A percentile compares a stretch with the other conserved stretches of the same genome.
These are phyloP conservation scores for Staphylotrichum longicolle DNA, from an alignment of 495 filamentous ascomycete genomes.

Conservation along the genomic window DNA sequence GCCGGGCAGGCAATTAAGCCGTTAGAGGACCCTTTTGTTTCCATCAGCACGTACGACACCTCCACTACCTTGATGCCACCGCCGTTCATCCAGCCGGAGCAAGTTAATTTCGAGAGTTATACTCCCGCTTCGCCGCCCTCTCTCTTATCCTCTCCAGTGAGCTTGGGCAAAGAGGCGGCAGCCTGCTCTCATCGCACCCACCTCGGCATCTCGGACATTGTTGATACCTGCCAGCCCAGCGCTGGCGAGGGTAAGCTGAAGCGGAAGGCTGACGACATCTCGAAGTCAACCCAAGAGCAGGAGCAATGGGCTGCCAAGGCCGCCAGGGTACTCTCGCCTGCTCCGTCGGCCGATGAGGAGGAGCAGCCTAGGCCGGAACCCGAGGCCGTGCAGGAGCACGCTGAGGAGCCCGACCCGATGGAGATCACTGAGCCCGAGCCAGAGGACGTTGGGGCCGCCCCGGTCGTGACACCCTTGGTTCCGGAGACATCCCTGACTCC, in stretches of 20 bases:
- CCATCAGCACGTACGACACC: no score
- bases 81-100: no score
- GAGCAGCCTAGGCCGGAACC: not conserved
- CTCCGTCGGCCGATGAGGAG: not conserved
- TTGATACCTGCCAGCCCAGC: conserved; percentile 18
- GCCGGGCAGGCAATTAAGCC: not conserved
- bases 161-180: not conserved
- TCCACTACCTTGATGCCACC: no score
- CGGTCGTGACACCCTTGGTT: not conserved
- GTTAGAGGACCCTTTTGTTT: not conserved
- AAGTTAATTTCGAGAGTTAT: no score
- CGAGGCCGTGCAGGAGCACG: not conserved
- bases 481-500: no score
- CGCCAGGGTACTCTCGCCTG: not conserved
- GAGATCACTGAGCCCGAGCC: not conserved
- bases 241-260: conserved; percentile 15
- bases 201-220: conserved; percentile 35
- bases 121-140: no score
- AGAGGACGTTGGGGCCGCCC: not conserved
- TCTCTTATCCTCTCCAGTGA: not conserved
- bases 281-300: conserved; percentile 30
- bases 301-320: conserved; percentile 18
- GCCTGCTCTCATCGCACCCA: conserved; percentile 22
- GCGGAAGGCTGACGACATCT: conserved; percentile 42
- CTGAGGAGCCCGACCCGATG: not conserved